These are phyloP conservation scores for Conoideocrella luteorostrata DNA, from an alignment of 2,329 filamentous ascomycete species.

Conservation along the genomic window DNA sequence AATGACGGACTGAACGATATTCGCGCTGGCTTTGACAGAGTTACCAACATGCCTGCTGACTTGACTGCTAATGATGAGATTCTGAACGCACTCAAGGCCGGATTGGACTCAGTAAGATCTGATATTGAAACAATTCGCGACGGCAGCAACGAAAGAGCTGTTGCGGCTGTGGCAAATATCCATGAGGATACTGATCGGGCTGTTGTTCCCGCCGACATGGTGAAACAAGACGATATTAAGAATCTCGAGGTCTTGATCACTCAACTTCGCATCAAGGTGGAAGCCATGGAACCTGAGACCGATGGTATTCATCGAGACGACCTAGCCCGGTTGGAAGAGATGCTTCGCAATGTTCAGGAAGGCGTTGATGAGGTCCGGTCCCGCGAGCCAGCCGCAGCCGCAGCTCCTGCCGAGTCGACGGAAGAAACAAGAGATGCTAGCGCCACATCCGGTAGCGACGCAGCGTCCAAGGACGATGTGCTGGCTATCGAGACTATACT, in stretches of 20 bases:
- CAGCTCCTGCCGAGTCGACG: constrained; percentile 13
- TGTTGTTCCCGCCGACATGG: constrained; percentile 37
- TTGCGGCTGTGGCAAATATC: constrained; percentile 46
- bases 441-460: constrained; percentile 23
- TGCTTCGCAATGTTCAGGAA: constrained; percentile 40
- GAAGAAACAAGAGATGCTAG: constrained; percentile 14
- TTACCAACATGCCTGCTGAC: constrained; percentile 73
- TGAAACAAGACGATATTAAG: constrained; percentile 70
- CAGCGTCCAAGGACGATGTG: constrained; percentile 65
- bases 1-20: constrained; percentile 81
- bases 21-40: constrained; percentile 67
- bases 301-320: constrained; percentile 44
- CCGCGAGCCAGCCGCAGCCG: constrained; percentile 18
- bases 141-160: constrained; percentile 40
- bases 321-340: constrained; percentile 47
- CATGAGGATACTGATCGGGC: constrained; percentile 19
- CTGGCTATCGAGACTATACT: constrained; percentile 87
- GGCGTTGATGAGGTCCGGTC: constrained; percentile 39
- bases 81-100: constrained; percentile 78
- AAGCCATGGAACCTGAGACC: constrained; percentile 37
- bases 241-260: constrained; percentile 78
- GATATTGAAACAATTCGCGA: constrained; percentile 78
- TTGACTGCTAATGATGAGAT: constrained; percentile 85
- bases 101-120: constrained; percentile 64
- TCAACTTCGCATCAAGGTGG: constrained; percentile 77